A percentile compares a stretch with the other conserved stretches of the same genome.
phyloP scores from a whole-genome alignment of 2,329 filamentous ascomycete genomes.

The Lithohypha guttulata region DNA sequence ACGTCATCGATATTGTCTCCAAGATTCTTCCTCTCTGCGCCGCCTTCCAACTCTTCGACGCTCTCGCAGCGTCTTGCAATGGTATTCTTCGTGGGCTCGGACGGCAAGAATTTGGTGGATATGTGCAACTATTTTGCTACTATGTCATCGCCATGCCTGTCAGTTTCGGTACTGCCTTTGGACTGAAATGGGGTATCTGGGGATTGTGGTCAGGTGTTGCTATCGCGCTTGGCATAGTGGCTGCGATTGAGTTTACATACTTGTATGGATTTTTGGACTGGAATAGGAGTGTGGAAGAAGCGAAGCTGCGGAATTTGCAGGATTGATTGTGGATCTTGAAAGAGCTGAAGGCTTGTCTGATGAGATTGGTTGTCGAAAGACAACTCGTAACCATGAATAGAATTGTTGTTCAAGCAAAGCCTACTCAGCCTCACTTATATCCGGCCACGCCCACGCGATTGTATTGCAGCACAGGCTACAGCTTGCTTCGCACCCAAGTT shows the following conservation, averaged over 20 bases:
- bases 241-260: constrained; percentile 46
- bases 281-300: constrained; percentile 50
- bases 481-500: no score
- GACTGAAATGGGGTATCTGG: constrained; percentile 61
- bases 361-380: no score
- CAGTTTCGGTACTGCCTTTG: constrained; percentile 68
- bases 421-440: no score
- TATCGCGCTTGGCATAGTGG: constrained; percentile 54
- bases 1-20: constrained; percentile 59
- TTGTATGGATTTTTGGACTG: constrained; percentile 43
- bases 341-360: no score
- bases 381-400: no score
- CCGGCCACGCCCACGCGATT: no score
- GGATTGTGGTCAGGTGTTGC: constrained; percentile 76
- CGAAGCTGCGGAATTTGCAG: constrained; percentile 42
- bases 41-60: constrained; percentile 82
- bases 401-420: no score
- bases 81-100: constrained; percentile 80
- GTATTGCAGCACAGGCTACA: no score
- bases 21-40: constrained; percentile 68
- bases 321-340: neutral
- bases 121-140: constrained; percentile 76
- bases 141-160: constrained; percentile 79
- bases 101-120: constrained; percentile 79
- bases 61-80: constrained; percentile 66